Conservation (phyloP, 148 eudicot genomes). For the Rhododendron mucronatum region DNA sequence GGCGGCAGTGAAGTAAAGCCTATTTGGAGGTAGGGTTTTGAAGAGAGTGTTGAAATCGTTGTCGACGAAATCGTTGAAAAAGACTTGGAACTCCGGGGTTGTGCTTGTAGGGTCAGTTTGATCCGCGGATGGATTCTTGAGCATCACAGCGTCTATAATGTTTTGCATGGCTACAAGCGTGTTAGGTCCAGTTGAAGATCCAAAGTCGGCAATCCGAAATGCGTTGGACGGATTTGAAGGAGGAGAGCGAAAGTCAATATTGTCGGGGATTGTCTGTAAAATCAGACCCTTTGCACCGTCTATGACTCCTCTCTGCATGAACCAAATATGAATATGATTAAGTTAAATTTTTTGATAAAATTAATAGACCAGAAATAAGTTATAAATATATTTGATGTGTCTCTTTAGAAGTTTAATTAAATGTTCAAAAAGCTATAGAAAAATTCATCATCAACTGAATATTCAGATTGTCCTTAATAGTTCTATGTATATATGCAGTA, state of each 20-base stretch:
- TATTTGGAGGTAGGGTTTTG: not conserved
- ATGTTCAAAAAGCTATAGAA: too few relatives aligned
- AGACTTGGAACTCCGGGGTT: conserved; percentile 7
- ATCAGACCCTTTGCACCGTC: not conserved
- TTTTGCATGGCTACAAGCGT: conserved; percentile 8
- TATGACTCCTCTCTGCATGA: not conserved
- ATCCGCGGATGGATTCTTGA: not conserved
- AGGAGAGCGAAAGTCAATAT: conserved; percentile 5
- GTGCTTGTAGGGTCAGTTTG: not conserved
- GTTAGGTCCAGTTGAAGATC: conserved; percentile 18
- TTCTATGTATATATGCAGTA: too few relatives aligned
- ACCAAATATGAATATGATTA: not conserved
- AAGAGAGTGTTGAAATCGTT: conserved; percentile 22
- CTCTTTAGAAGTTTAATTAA: too few relatives aligned
- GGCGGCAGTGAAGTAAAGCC: not conserved
- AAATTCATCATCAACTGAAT: too few relatives aligned
- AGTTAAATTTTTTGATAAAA: too few relatives aligned
- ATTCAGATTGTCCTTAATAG: too few relatives aligned
- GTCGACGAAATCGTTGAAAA: conserved; percentile 12
- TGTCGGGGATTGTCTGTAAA: conserved; percentile 4
- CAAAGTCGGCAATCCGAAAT: conserved; percentile 8
- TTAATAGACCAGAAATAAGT: too few relatives aligned
- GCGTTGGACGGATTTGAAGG: not conserved
- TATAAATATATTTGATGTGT: not conserved
- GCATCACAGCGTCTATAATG: not conserved